Conservation (phyloP, 2,329 filamentous ascomycete species). For the Metarhizium robertsii region DNA sequence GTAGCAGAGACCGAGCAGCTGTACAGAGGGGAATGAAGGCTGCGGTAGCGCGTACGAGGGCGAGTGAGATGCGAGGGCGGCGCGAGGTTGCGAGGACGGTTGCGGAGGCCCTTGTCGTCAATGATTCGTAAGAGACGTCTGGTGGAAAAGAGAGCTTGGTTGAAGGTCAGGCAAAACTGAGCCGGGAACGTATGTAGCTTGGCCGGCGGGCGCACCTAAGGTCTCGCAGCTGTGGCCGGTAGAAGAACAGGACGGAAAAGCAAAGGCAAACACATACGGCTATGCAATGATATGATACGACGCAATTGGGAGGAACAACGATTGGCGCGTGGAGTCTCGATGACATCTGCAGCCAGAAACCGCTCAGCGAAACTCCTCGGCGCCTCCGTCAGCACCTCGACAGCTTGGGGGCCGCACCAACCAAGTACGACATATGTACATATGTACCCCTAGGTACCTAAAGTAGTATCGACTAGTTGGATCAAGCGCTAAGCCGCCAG, state of each 20-base stretch:
- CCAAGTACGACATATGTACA: no score
- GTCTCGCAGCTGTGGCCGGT: not conserved
- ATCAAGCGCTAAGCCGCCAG: no score
- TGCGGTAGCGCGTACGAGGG: not conserved
- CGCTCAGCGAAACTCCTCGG: not conserved
- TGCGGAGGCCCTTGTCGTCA: not conserved
- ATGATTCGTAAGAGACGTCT: not conserved
- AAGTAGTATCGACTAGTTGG: no score
- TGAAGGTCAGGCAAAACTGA: not conserved
- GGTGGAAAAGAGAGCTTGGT: not conserved
- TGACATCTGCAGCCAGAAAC: not conserved
- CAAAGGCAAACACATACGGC: not conserved
- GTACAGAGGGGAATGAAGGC: not conserved
- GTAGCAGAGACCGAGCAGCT: not conserved
- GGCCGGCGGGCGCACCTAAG: not conserved
- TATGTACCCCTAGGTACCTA: no score
- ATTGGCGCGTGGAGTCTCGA: not conserved
- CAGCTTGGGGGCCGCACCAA: no score
- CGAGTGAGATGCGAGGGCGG: not conserved
- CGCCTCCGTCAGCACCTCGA: no score
- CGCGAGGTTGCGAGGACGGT: not conserved
- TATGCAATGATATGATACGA: not conserved
- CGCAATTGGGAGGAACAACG: not conserved
- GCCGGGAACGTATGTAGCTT: no score
- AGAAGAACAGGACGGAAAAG: not conserved